Evolutionary conservation across 1,139 yeast genomes (phyloP).

Genomic region (Sugiyamaella xylanicola): DNA sequence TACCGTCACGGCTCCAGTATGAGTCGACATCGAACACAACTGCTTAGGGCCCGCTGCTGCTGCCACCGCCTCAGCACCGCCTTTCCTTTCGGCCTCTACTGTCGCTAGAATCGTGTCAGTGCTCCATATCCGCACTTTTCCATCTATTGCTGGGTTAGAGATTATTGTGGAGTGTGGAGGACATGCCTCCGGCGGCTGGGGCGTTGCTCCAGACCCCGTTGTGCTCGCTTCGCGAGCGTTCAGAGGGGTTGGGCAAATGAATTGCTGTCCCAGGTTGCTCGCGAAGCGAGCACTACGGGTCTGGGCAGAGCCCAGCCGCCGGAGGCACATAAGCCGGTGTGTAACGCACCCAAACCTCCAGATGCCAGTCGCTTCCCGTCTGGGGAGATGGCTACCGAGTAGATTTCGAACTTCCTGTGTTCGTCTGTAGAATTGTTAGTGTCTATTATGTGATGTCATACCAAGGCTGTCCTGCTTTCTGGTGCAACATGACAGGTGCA

Average conservation of each 20-base stretch:
- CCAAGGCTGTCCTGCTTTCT: too few species aligned
- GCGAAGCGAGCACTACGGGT: background rate
- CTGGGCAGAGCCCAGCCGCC: background rate
- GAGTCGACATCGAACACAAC: constrained; percentile 44
- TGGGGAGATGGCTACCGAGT: constrained; percentile 75
- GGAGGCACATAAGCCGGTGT: background rate
- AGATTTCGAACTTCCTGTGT: constrained; percentile 77
- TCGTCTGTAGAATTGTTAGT: constrained; percentile 54
- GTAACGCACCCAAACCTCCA: constrained; percentile 64
- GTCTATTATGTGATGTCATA: background rate
- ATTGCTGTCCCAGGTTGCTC: too few species aligned
- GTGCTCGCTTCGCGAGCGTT: constrained; percentile 3
- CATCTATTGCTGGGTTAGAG: constrained; percentile 51
- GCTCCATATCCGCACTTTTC: constrained; percentile 91
- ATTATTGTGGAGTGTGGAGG: background rate
- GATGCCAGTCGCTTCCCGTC: constrained; percentile 88
- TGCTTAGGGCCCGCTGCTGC: constrained; percentile 32
- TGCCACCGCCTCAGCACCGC: constrained; percentile 22
- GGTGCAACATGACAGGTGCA: too few species aligned
- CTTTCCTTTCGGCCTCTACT: constrained; percentile 33
- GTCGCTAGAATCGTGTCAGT: constrained; percentile 55
- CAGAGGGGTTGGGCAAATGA: too few species aligned
- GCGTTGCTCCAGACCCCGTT: background rate
- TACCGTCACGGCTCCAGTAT: constrained; percentile 84
- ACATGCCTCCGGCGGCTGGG: constrained; percentile 9